Conservation (phyloP, 2,329 filamentous ascomycete species). For the Fusarium duplospermum region DNA sequence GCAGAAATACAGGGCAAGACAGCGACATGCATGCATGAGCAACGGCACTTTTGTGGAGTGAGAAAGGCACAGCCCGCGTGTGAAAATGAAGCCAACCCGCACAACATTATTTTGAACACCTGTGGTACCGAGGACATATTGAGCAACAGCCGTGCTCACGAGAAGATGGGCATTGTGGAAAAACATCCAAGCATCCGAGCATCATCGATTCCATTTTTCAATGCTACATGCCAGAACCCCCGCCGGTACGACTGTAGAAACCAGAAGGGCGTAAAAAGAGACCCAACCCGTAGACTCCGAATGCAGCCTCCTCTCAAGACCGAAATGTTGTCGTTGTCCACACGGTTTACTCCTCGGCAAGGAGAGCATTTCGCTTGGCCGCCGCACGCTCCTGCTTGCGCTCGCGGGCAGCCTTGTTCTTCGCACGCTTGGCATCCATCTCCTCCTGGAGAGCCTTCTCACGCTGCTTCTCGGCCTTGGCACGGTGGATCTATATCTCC, state of each 20-base stretch:
- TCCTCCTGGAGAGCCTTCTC: slow-evolving; percentile 97
- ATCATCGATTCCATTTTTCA: slow-evolving; percentile 66
- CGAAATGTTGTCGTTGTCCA: slow-evolving; percentile 57
- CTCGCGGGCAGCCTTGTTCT: slow-evolving; percentile 99
- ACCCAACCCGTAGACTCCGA: slow-evolving; percentile 71
- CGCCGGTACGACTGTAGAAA: slow-evolving; percentile 62
- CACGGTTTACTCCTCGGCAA: slow-evolving; percentile 71
- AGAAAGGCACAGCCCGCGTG: slow-evolving; percentile 3
- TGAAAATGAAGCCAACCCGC: slow-evolving; percentile 10
- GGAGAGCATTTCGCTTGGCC: slow-evolving; percentile 89
- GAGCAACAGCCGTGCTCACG: slow-evolving; percentile 29
- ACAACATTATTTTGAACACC: slow-evolving; percentile 39
- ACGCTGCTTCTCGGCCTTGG: slow-evolving; percentile 99
- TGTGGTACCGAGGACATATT: slow-evolving; percentile 16
- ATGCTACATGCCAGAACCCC: slow-evolving; percentile 68
- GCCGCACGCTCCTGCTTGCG: slow-evolving; percentile 92
- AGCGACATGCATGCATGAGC: not conserved
- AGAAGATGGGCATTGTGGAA: slow-evolving; percentile 36
- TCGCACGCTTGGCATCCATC: slow-evolving; percentile 99
- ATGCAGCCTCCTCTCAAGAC: slow-evolving; percentile 67
- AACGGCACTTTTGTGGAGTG: not conserved
- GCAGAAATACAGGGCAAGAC: not conserved
- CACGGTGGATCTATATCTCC: slow-evolving; percentile 89
- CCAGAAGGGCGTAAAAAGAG: slow-evolving; percentile 60
- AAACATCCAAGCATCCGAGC: slow-evolving; percentile 49